Evolutionary conservation across 2,329 filamentous ascomycete genomes (phyloP).

Genomic region (Aspergillus sp.): DNA sequence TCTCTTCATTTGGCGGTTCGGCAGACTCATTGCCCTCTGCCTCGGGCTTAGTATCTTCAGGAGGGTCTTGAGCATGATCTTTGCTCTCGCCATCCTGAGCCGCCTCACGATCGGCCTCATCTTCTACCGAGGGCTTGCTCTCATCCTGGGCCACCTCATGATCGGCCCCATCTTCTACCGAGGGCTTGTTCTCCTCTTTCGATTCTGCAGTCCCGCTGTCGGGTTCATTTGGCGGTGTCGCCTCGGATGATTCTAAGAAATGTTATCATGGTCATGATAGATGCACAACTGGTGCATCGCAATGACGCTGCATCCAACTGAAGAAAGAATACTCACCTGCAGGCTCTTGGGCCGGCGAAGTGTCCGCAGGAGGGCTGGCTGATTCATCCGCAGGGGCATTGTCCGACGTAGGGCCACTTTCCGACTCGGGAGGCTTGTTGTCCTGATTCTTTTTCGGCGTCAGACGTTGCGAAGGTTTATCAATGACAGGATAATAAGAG

Average conservation of each 20-base stretch:
- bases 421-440: slow-evolving; percentile 24
- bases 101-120: slow-evolving; percentile 11
- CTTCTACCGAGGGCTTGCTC: slow-evolving; percentile 8
- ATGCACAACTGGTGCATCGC: slow-evolving; percentile 12
- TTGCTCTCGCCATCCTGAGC: neutral
- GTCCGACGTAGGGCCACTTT: slow-evolving; percentile 16
- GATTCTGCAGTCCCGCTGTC: slow-evolving; percentile 11
- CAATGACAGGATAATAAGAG: slow-evolving; percentile 27
- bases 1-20: slow-evolving; percentile 1
- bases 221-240: slow-evolving; percentile 17
- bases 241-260: slow-evolving; percentile 17
- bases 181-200: slow-evolving; percentile 12
- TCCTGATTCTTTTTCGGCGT: slow-evolving; percentile 29
- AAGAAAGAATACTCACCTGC: too few species aligned
- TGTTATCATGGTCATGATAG: slow-evolving; percentile 6
- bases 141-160: slow-evolving; percentile 11
- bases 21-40: slow-evolving; percentile 1
- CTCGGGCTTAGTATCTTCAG: slow-evolving; percentile 4
- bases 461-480: slow-evolving; percentile 22
- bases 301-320: too few species aligned
- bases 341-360: too few species aligned
- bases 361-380: too few species aligned
- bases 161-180: slow-evolving; percentile 7
- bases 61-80: neutral
- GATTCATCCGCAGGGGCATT: slow-evolving; percentile 13